These are phyloP conservation scores for Acer yangbiense DNA, from an alignment of 345 rosid species.

Conservation along the genomic window DNA sequence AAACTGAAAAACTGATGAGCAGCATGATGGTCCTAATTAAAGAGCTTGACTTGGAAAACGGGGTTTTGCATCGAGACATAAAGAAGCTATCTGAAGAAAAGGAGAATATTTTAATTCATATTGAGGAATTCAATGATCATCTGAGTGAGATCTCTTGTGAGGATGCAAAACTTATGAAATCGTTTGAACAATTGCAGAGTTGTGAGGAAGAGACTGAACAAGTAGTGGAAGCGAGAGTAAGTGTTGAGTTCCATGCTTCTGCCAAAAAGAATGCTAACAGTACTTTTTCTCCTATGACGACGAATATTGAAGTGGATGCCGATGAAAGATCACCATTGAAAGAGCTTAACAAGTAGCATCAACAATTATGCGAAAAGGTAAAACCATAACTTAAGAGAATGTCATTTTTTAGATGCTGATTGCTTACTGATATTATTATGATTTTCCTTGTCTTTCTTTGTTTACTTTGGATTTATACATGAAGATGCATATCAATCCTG, in stretches of 20 bases:
- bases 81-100: neutral
- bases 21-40: neutral
- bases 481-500: no score
- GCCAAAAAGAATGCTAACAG: neutral
- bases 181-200: neutral
- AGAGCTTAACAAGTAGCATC: neutral
- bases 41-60: conserved; percentile 3
- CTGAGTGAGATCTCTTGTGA: neutral
- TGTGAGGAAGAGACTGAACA: neutral
- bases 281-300: neutral
- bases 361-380: neutral
- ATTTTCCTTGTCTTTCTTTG: no score
- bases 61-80: neutral
- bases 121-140: conserved; percentile 12
- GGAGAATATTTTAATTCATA: neutral
- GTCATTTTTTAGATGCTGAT: neutral
- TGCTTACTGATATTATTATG: neutral
- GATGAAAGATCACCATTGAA: conserved; percentile 5
- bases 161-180: conserved; percentile 10
- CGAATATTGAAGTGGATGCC: neutral
- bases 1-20: neutral
- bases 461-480: no score
- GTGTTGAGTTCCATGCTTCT: conserved; percentile 6
- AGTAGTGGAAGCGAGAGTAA: neutral
- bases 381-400: neutral